phyloP scores from a whole-genome alignment of 2,329 filamentous ascomycete species.

The Neurospora sp. region DNA sequence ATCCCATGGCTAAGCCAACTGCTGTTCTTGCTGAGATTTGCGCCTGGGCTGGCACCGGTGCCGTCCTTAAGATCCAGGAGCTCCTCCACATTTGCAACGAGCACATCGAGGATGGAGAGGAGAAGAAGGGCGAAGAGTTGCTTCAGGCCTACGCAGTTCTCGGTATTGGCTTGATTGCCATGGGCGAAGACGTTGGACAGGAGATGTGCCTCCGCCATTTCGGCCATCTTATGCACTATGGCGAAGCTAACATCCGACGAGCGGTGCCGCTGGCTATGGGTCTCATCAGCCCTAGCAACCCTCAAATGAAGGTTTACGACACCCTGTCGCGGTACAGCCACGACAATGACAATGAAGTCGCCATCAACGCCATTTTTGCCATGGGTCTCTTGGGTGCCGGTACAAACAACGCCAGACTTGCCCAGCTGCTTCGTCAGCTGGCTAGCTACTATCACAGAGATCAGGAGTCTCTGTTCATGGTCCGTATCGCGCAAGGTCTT shows the following conservation, averaged over 20 bases:
- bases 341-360: slow-evolving; percentile 97
- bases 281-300: slow-evolving; percentile 92
- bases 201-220: slow-evolving; percentile 98
- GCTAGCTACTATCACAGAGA: slow-evolving; percentile 98
- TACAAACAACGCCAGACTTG: slow-evolving; percentile 94
- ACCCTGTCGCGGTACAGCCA: slow-evolving; percentile 95
- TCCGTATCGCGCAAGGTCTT: slow-evolving; percentile 93
- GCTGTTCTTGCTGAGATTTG: slow-evolving; percentile 92
- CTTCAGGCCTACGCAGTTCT: slow-evolving; percentile 94
- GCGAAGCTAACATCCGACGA: slow-evolving; percentile 92
- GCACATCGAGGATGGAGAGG: slow-evolving; percentile 86
- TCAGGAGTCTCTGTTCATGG: slow-evolving; percentile 96
- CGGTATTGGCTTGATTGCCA: slow-evolving; percentile 85
- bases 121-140: slow-evolving; percentile 91
- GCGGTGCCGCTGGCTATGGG: slow-evolving; percentile 95
- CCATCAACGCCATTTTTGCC: slow-evolving; percentile 96
- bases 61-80: slow-evolving; percentile 94
- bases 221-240: slow-evolving; percentile 98
- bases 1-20: slow-evolving; percentile 94
- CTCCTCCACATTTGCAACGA: slow-evolving; percentile 97
- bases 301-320: slow-evolving; percentile 99
- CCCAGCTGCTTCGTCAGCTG: slow-evolving; percentile 85
- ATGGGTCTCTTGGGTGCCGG: slow-evolving; percentile 96
- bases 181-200: slow-evolving; percentile 97
- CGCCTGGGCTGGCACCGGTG: slow-evolving; percentile 94